Evolutionary conservation across 202 grass and related monocot genomes (phyloP).

Genomic region (Panicum hallii): DNA sequence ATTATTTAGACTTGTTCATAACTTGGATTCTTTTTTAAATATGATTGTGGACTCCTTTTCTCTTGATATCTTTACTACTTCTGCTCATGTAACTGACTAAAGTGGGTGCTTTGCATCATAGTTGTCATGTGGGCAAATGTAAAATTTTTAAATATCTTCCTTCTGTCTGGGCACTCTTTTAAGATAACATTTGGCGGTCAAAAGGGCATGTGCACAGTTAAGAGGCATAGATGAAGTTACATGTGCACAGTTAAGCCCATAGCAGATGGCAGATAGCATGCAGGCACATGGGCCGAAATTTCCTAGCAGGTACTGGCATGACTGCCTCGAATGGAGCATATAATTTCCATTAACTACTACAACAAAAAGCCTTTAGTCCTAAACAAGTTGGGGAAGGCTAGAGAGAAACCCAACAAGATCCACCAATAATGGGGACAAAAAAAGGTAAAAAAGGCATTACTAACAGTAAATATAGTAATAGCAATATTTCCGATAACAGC

Average conservation of each 20-base stretch:
- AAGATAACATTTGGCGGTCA: background rate
- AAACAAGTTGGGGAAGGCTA: background rate
- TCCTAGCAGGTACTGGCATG: background rate
- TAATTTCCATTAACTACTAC: conserved; percentile 18
- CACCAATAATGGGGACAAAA: background rate
- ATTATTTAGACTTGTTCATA: background rate
- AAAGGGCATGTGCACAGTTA: background rate
- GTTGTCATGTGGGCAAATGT: background rate
- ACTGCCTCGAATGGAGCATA: background rate
- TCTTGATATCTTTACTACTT: background rate
- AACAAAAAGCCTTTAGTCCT: background rate
- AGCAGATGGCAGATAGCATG: background rate
- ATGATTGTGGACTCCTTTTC: background rate
- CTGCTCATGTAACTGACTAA: background rate
- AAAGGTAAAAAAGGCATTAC: background rate
- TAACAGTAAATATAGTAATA: background rate
- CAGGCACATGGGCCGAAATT: background rate
- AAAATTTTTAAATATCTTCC: background rate
- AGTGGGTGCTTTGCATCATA: background rate
- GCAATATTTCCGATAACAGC: conserved; percentile 20
- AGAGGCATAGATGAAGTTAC: background rate
- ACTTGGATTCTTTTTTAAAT: background rate
- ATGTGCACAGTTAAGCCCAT: background rate
- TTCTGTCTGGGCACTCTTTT: background rate
- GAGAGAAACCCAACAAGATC: background rate